Evolutionary conservation across 768 basidiomycete species (phyloP), one percentile per base, ranked within the genome.

Genomic region (Cystobasidium onofrii): DNA sequence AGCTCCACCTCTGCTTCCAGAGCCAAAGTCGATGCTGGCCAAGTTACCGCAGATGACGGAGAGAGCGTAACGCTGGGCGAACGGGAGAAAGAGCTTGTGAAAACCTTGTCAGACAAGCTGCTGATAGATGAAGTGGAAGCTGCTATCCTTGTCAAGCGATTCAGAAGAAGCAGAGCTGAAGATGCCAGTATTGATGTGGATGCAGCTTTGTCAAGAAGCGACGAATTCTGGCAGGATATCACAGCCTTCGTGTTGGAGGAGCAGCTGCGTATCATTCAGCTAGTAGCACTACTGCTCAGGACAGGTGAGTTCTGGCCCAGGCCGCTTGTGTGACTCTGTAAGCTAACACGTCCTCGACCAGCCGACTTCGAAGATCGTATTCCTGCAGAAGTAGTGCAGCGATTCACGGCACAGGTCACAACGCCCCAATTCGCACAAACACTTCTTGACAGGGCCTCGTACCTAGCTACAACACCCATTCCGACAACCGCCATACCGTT

Each of bases 41-140:
- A 36, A 20, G 4, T 55, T 31, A 60, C 12, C 1, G 36, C 25
- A 36, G 43, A 23, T 15, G 7, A 7, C 25, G 65, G 65, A 36
- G 34, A 55, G 55, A 33, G n/a, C 29, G 10, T 71, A 27, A 36
- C 29, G 54, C 39, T 91, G 43, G 88, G 89, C 75, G 85, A 88
- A 44, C 85, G 85, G 43, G 87, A 89, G 82, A 88, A 89, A 79
- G 86, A 88, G 70, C 86, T 87, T 76, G 84, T 88, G 62, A 82
- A 86, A 74, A 87, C 88, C 61, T 86, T 96, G 76, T 90, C 91
- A 81, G 80, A 84, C 52, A 84, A 84, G 73, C 88, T 91, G 80
- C 83, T 86, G 33, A 87, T 95, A 27, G 91, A 94, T 81, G 87
- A 94, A 78, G 83, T 92, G 0, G 87, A 89, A n/a, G 88, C 91